phyloP scores from a whole-genome alignment of 2,329 filamentous ascomycete genomes.

The Periglandula ipomoeae region DNA sequence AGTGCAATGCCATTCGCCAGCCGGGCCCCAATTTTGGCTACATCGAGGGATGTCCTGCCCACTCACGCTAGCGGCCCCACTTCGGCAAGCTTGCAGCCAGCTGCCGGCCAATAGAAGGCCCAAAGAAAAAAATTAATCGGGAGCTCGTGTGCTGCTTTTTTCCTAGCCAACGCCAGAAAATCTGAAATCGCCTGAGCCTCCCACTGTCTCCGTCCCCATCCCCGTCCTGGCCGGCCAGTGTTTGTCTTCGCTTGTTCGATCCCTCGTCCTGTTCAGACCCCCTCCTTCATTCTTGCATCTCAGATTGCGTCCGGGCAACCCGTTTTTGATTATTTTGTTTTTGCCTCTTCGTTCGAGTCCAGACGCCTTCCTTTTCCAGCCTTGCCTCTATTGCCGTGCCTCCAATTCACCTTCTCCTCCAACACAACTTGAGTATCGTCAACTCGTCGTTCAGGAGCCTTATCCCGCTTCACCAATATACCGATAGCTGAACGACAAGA shows the following conservation, averaged over 20 bases:
- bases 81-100: constrained; percentile 25
- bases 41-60: constrained; percentile 13
- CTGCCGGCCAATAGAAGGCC: constrained; percentile 25
- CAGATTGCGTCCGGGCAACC: neutral
- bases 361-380: neutral
- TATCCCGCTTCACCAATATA: neutral
- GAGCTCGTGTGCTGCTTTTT: constrained; percentile 22
- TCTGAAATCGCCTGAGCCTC: constrained; percentile 16
- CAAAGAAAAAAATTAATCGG: constrained; percentile 27
- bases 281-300: constrained; percentile 2
- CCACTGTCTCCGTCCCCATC: constrained; percentile 10
- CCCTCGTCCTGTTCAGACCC: constrained; percentile 1
- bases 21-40: constrained; percentile 9
- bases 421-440: neutral
- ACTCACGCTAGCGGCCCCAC: constrained; percentile 25
- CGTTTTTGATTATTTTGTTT: neutral
- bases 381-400: neutral
- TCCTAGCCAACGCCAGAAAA: constrained; percentile 17
- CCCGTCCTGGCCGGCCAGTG: constrained; percentile 1
- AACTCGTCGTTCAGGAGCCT: neutral
- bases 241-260: constrained; percentile 4
- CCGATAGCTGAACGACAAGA: neutral
- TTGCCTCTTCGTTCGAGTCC: neutral
- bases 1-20: constrained; percentile 4
- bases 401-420: neutral